phyloP scores from a whole-genome alignment of 495 filamentous ascomycete genomes.

The Podospora pseudopauciseta region DNA sequence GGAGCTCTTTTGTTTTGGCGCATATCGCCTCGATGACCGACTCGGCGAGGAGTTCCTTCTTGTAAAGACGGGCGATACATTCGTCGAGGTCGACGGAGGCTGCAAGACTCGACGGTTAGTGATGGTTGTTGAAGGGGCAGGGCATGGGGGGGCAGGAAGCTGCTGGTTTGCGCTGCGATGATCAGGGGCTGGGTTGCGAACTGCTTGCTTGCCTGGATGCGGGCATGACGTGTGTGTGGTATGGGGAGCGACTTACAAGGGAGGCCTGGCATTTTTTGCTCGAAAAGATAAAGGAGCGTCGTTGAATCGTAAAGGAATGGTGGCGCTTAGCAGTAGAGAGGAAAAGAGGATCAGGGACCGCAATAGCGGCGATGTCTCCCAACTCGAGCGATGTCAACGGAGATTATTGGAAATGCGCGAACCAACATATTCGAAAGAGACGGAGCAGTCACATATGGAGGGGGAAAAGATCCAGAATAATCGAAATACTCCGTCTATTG shows the following conservation, averaged over 20 bases:
- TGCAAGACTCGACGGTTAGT: conserved; percentile 34
- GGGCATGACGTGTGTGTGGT: not conserved
- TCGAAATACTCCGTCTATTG: conserved; percentile 1
- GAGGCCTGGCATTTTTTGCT: conserved; percentile 74
- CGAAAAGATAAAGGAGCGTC: conserved; percentile 14
- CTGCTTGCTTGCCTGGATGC: not conserved
- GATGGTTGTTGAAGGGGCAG: not conserved
- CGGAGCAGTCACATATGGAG: conserved; percentile 26
- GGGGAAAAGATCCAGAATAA: not conserved
- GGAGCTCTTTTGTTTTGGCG: conserved; percentile 93
- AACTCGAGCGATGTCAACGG: conserved; percentile 34
- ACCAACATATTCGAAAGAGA: conserved; percentile 34
- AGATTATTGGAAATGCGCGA: conserved; percentile 26
- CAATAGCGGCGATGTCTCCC: conserved; percentile 26
- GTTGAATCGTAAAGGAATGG: conserved; percentile 4
- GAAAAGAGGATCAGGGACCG: conserved; percentile 22
- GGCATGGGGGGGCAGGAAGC: conserved; percentile 1
- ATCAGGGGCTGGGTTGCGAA: not conserved
- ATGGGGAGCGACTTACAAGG: conserved; percentile 58
- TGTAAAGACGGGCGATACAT: conserved; percentile 92
- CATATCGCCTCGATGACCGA: conserved; percentile 99
- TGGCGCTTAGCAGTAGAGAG: not conserved
- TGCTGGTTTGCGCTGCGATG: conserved; percentile 2
- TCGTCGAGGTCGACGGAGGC: conserved; percentile 97
- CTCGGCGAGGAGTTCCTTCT: conserved; percentile 93